Evolutionary conservation across 306 rosid species (phyloP).

Genomic region (Clitoria ternatea): DNA sequence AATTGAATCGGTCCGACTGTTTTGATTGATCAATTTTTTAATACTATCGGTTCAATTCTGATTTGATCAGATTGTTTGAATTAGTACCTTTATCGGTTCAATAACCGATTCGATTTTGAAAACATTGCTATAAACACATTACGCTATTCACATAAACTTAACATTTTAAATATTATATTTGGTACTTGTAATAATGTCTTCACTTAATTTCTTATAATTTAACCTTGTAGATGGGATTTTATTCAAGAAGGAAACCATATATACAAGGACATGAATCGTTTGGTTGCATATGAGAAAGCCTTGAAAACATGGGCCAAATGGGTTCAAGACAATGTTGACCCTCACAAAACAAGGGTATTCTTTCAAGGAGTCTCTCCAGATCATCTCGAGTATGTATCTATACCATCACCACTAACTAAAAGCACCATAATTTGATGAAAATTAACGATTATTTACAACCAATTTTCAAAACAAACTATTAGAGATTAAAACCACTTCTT

Average conservation of each 20-base stretch:
- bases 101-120: too few species aligned
- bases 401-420: background rate
- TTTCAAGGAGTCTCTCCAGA: conserved; percentile 88
- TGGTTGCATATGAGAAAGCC: conserved; percentile 59
- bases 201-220: too few species aligned
- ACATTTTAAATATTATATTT: background rate
- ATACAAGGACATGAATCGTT: conserved; percentile 58
- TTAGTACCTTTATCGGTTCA: too few species aligned
- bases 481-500: background rate
- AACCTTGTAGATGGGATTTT: conserved; percentile 62
- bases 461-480: background rate
- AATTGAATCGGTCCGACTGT: too few species aligned
- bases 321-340: conserved; percentile 48
- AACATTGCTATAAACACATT: too few species aligned
- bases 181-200: background rate
- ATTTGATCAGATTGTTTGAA: too few species aligned
- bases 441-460: background rate
- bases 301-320: conserved; percentile 79
- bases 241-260: conserved; percentile 39
- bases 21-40: too few species aligned
- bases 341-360: conserved; percentile 51
- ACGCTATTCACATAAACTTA: background rate
- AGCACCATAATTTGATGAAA: background rate
- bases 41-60: too few species aligned
- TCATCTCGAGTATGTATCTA: conserved; percentile 44